phyloP scores from a whole-genome alignment of 228 moss, liverwort and hornwort species.

The Sphagnum magellanicum region DNA sequence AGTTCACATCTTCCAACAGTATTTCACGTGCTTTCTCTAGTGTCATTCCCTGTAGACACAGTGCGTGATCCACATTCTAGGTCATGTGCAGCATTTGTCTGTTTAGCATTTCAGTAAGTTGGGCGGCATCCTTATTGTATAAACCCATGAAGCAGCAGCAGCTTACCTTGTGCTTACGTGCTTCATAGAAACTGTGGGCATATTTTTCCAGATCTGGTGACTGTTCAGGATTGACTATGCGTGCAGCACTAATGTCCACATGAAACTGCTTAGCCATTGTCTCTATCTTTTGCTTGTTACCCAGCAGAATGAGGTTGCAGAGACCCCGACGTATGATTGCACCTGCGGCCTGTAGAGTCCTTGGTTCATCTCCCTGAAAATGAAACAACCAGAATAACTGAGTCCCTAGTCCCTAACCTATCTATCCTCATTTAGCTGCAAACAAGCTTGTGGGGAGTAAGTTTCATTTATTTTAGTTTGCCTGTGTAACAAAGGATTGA shows the following conservation, averaged over 20 bases:
- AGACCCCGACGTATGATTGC: constrained; percentile 60
- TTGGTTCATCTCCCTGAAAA: constrained; percentile 71
- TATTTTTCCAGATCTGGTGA: constrained; percentile 50
- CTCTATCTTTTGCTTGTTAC: constrained; percentile 61
- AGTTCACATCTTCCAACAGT: constrained; percentile 74
- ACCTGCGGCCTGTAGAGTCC: constrained; percentile 83
- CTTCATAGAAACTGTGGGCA: constrained; percentile 47
- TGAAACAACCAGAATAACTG: background rate
- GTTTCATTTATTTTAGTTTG: no score
- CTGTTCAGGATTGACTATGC: constrained; percentile 55
- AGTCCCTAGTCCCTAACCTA: background rate
- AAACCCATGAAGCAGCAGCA: background rate
- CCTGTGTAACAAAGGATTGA: no score
- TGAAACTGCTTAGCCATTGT: constrained; percentile 60
- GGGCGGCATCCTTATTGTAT: no score
- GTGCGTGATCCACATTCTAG: background rate
- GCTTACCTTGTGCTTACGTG: constrained; percentile 82
- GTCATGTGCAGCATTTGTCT: no score
- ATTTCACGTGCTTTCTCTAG: constrained; percentile 47
- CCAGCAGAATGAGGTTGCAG: constrained; percentile 66
- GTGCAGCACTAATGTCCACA: constrained; percentile 61
- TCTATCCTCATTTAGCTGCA: background rate
- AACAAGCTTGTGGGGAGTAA: no score
- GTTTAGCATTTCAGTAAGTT: no score
- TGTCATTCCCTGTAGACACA: constrained; percentile 54